Evolutionary conservation across 2,329 filamentous ascomycete genomes (phyloP).

Genomic region (Sporothrix protearum): DNA sequence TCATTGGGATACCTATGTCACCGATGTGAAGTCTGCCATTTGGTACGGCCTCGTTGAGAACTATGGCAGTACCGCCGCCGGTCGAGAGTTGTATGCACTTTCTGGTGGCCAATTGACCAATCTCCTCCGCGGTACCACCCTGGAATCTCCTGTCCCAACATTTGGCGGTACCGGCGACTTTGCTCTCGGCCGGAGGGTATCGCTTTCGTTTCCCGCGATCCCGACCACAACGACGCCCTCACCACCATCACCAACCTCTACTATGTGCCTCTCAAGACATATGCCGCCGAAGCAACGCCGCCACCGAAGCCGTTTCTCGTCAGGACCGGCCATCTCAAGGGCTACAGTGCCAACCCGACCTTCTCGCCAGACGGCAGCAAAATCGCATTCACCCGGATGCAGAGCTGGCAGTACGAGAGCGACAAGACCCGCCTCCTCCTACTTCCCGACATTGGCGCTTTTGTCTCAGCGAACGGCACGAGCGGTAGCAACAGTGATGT

Average conservation of each 20-base stretch:
- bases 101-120: slow-evolving; percentile 54
- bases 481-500: slow-evolving; percentile 40
- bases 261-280: slow-evolving; percentile 66
- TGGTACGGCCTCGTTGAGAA: slow-evolving; percentile 63
- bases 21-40: slow-evolving; percentile 65
- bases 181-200: slow-evolving; percentile 65
- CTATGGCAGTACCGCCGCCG: slow-evolving; percentile 31
- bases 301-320: slow-evolving; percentile 39
- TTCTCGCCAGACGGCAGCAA: slow-evolving; percentile 71
- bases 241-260: slow-evolving; percentile 67
- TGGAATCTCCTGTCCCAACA: slow-evolving; percentile 67
- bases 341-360: slow-evolving; percentile 62
- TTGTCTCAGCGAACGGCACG: slow-evolving; percentile 35
- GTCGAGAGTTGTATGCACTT: slow-evolving; percentile 41
- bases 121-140: slow-evolving; percentile 55
- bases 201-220: slow-evolving; percentile 73
- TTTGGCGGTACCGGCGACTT: slow-evolving; percentile 82
- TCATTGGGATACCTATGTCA: slow-evolving; percentile 78
- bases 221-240: slow-evolving; percentile 60
- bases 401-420: slow-evolving; percentile 70
- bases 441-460: slow-evolving; percentile 56
- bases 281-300: slow-evolving; percentile 46
- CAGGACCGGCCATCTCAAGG: slow-evolving; percentile 50
- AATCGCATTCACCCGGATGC: slow-evolving; percentile 77
- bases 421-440: slow-evolving; percentile 70